Conservation (phyloP, 106 monocot species). For the Phalaenopsis aphrodite region DNA sequence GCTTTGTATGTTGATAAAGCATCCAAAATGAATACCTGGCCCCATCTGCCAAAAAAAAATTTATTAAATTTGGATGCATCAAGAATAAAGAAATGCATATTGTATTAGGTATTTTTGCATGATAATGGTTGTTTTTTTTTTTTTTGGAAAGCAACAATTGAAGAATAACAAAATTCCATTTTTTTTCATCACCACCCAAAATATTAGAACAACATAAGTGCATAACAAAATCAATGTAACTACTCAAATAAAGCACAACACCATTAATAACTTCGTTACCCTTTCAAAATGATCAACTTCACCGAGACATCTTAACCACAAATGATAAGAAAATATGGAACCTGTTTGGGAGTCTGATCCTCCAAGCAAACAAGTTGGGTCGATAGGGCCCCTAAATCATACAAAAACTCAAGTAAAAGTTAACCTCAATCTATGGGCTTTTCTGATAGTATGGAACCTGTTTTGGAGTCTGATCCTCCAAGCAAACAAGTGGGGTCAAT, state of each 20-base stretch:
- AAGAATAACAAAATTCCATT: neutral
- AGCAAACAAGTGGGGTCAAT: neutral
- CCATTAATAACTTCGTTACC: too few species aligned
- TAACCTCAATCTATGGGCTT: too few species aligned
- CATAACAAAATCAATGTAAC: too few species aligned
- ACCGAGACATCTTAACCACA: neutral
- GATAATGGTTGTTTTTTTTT: too few species aligned
- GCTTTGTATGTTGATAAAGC: conserved; percentile 91
- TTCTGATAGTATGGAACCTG: neutral
- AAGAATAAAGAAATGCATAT: too few species aligned
- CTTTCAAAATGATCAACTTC: too few species aligned
- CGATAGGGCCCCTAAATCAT: neutral
- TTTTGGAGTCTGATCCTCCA: neutral
- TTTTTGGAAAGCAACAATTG: too few species aligned
- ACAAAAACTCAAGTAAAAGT: too few species aligned
- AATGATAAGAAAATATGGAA: neutral
- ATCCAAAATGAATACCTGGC: conserved; percentile 97
- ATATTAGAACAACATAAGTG: neutral
- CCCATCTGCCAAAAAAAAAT: conserved; percentile 59
- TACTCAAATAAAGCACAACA: too few species aligned
- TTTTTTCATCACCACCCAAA: neutral
- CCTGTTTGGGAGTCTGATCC: neutral
- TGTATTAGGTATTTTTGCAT: too few species aligned
- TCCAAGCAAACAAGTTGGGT: neutral
- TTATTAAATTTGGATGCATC: neutral